Percentiles rank a stretch among this genome's conserved stretches.
Evolutionary conservation across 305 asterid species (phyloP).

Genomic region (Solanum hybrid): DNA sequence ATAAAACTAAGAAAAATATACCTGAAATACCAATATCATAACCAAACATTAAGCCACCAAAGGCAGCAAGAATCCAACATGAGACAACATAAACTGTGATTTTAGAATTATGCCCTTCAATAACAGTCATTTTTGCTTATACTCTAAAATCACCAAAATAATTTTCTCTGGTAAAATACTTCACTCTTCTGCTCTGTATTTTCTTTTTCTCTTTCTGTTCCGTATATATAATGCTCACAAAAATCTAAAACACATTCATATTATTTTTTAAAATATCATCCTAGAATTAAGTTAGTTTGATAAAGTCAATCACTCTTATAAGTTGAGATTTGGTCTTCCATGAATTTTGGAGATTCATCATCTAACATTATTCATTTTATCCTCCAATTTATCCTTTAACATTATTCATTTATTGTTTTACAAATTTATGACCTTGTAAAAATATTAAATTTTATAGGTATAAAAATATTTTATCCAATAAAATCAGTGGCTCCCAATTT

Average conservation of each 20-base stretch:
- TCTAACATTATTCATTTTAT: neutral
- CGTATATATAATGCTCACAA: neutral
- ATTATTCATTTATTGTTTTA: neutral
- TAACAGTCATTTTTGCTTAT: constrained; percentile 9
- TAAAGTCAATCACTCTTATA: neutral
- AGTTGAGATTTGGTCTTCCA: neutral
- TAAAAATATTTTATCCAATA: neutral
- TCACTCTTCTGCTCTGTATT: neutral
- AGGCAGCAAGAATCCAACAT: constrained; percentile 44
- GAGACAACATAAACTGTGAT: constrained; percentile 24
- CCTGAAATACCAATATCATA: constrained; percentile 61
- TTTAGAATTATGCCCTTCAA: constrained; percentile 14
- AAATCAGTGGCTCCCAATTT: neutral
- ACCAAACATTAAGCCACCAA: constrained; percentile 50
- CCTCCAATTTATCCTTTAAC: neutral
- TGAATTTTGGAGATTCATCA: neutral
- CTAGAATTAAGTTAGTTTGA: neutral
- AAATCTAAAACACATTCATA: neutral
- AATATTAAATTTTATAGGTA: neutral
- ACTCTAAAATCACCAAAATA: neutral
- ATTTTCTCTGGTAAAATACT: neutral
- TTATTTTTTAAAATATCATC: neutral
- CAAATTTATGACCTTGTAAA: neutral
- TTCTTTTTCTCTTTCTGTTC: neutral
- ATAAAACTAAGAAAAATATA: neutral